Base-by-base conservation (phyloP, 441 rosid species). In the Croton setiger region DNA sequence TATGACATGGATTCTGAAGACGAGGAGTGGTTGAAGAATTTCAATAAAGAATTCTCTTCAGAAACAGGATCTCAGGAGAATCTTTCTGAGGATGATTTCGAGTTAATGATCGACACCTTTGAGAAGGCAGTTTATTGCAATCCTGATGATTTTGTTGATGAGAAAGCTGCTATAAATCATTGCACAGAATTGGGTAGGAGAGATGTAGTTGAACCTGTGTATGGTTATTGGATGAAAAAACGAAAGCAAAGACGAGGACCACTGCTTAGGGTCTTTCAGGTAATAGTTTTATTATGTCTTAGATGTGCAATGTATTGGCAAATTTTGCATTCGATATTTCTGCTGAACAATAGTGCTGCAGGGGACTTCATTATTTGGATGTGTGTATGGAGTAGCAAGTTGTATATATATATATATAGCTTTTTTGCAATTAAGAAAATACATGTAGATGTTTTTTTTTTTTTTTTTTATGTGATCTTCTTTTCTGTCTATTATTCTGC, bases 1-100 rank as follows among this genome's bases (percentile, higher is more conserved):
- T 93, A 93, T 79, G 99, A 96, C 80, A 81, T 93, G 89, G 98
- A 96, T 75, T 87, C 86, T 33, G 99, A 96, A 75, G 99, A 96
- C 79, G 97, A 89, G 75, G 88, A 79, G 69, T 96, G 99, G 99
- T 77, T 96, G 20, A 78, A 72, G 60, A 84, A 80, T 54, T 84
- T 84, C 67, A 91, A 89, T 74, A 48, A 7, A 44, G 85, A 75
- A 52, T 41, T 67, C 68, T 71, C 60, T 7, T 39, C 56, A 13
- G 87, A 72, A 67, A 73, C 65, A 75, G 79, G 78, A 56, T 76
- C 14, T 57, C 81, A 85, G 72, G 79, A 79, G 64, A 80, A 21
- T 72, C 84, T 93, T 73, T 70, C 87, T 10, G 85, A 71, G 68
- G 92, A 90, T 70, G 72, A 41, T 41, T 96, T 96, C 69, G 99